phyloP scores from a whole-genome alignment of 805 yeast genomes.

The Metschnikowia kofuensis region DNA sequence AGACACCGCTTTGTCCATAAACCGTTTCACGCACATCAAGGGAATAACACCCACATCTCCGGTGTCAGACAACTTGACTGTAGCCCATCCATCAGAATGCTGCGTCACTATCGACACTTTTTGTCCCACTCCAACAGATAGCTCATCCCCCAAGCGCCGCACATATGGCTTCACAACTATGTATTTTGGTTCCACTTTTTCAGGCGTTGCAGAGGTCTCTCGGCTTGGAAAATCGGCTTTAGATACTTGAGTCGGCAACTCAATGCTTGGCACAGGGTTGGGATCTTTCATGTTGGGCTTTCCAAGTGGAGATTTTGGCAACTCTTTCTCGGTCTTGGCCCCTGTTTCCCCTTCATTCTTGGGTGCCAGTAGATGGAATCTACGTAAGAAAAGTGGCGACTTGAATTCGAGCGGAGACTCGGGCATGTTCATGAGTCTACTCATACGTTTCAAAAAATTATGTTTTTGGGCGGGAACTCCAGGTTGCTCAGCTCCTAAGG shows the following conservation, averaged over 20 bases:
- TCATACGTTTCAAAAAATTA: slow-evolving; percentile 11
- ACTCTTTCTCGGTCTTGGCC: slow-evolving; percentile 2
- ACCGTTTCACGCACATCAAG: slow-evolving; percentile 13
- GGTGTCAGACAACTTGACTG: slow-evolving; percentile 20
- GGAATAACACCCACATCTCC: slow-evolving; percentile 35
- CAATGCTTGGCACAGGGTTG: not conserved
- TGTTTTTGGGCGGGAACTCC: not conserved
- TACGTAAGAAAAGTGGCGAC: slow-evolving; percentile 33
- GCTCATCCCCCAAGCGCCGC: slow-evolving; percentile 32
- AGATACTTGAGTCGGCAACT: not conserved
- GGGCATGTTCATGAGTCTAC: slow-evolving; percentile 23
- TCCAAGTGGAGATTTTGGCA: slow-evolving; percentile 22
- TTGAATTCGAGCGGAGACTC: slow-evolving; percentile 20
- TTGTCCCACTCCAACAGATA: slow-evolving; percentile 31
- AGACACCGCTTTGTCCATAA: not conserved
- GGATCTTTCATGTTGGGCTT: slow-evolving; percentile 2
- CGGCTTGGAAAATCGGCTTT: not conserved
- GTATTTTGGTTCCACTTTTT: slow-evolving; percentile 8
- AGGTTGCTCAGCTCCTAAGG: not conserved
- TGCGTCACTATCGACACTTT: slow-evolving; percentile 22
- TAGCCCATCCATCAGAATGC: slow-evolving; percentile 41
- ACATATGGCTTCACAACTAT: slow-evolving; percentile 27
- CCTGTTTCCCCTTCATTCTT: slow-evolving; percentile 11
- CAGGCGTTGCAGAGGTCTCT: not conserved
- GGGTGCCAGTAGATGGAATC: slow-evolving; percentile 27